phyloP scores from a whole-genome alignment of 2,329 filamentous ascomycete genomes.

The Fusarium buxicola region DNA sequence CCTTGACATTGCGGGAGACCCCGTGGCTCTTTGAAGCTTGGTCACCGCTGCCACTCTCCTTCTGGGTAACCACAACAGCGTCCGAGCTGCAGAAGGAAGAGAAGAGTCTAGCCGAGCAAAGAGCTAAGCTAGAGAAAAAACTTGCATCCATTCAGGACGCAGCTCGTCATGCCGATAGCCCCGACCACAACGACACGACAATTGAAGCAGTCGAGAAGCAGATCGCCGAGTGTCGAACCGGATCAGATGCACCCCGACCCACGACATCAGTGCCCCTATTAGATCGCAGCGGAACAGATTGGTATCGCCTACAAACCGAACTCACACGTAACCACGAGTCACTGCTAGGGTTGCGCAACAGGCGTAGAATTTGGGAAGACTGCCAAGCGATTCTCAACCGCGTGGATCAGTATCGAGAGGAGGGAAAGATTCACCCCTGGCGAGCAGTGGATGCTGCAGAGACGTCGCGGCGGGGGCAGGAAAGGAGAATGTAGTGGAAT shows the following conservation, averaged over 20 bases:
- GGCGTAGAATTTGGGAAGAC: conserved; percentile 18
- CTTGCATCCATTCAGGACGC: neutral
- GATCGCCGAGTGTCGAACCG: no score
- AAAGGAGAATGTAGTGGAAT: no score
- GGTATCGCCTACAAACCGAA: conserved; percentile 4
- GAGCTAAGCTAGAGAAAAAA: no score
- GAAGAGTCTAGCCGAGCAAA: neutral
- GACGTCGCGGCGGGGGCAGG: neutral
- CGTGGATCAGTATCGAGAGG: conserved; percentile 3
- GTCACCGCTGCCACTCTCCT: conserved; percentile 19
- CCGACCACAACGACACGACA: neutral
- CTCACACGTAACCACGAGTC: neutral
- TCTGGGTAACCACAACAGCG: conserved; percentile 24
- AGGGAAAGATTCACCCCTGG: conserved; percentile 5
- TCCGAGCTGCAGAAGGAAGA: neutral
- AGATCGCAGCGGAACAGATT: neutral
- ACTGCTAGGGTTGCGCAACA: conserved; percentile 8
- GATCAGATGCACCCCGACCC: neutral
- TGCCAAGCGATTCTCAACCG: conserved; percentile 19
- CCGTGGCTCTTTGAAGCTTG: conserved; percentile 40
- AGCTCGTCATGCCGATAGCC: neutral
- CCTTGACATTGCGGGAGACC: conserved; percentile 8
- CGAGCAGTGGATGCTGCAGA: neutral
- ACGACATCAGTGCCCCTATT: neutral
- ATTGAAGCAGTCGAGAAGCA: neutral